Base-by-base conservation (phyloP, 169 alveolate species). In the Cryptosporidium sp. region DNA sequence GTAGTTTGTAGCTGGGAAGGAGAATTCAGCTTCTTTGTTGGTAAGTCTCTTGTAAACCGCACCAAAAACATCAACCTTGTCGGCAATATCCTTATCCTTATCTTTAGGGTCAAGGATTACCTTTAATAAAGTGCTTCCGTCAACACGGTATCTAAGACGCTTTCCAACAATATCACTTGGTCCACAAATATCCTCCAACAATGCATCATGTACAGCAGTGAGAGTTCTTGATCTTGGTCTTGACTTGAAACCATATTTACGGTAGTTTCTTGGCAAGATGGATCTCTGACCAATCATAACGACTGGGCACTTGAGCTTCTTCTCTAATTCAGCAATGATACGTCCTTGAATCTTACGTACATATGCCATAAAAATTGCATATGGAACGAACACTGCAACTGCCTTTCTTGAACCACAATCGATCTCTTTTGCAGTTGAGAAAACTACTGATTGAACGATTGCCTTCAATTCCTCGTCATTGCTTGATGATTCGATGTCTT, bases 141-240 rank as follows among this genome's bases (percentile, higher is more conserved):
- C 99, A 31, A 95, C 95, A 51, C 94, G 93, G 92, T 97, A 95
- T 87, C 99, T 97, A 75, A 96, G 45, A 29, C 96, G 92, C 91
- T 96, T 95, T 86, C 99, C 99, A 68, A 96, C 96, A 61, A 96
- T 96, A 70, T 96, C 98, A 37, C 98, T 93, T 71, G 99, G 99
- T 45, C 96, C 97, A 71, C 96, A 97, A 86, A 98, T 93, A 93
- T 98, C 99, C 91, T 98, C 99, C 62, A 98, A 94, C 75, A 97
- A 92, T 69, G 98, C 96, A 68, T 97, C 99, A 93, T 98, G 99
- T 61, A 98, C 99, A 29, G 96, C 92, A 21, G 99, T 98, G 61
- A 98, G 94, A 26, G 99, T 96, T 91, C 99, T 96, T 91, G 96
- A 94, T 71, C 98, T 94, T 33, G 99, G 99, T 85, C 99, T 96